These are phyloP conservation scores for Davidsoniella neocaledoniae DNA, from an alignment of 2,329 filamentous ascomycete genomes.

Conservation along the genomic window DNA sequence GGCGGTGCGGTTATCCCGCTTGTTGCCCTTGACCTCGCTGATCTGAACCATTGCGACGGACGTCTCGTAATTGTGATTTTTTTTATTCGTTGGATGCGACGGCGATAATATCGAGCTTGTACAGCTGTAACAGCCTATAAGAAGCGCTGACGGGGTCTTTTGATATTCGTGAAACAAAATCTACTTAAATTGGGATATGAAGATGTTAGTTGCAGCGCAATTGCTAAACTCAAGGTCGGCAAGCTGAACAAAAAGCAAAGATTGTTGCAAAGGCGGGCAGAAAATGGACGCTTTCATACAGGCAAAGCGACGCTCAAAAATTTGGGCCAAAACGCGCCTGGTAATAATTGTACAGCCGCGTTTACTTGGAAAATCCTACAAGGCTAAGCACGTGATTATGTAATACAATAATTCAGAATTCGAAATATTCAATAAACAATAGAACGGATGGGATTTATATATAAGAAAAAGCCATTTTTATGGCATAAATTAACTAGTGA, in stretches of 20 bases:
- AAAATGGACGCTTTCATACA: background rate
- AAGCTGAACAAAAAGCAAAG: background rate
- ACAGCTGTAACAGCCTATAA: no score
- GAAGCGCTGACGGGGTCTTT: no score
- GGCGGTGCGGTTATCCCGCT: conserved; percentile 88
- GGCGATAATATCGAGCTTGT: background rate
- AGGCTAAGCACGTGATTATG: conserved; percentile 12
- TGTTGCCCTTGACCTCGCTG: conserved; percentile 86
- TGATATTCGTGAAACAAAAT: no score
- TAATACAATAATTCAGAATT: conserved; percentile 13
- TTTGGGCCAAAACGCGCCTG: conserved; percentile 9
- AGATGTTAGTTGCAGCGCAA: no score
- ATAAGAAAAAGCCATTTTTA: background rate
- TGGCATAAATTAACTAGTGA: background rate
- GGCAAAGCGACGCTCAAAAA: conserved; percentile 2
- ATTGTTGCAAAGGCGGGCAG: background rate
- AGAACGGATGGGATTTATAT: no score
- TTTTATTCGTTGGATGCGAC: background rate
- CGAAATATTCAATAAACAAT: background rate
- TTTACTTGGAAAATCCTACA: conserved; percentile 7
- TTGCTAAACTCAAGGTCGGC: no score
- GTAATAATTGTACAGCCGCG: conserved; percentile 11
- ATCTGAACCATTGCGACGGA: conserved; percentile 55
- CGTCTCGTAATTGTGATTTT: background rate
- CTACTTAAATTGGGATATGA: no score